Percentiles rank a stretch among this genome's conserved stretches.
phyloP scores from a whole-genome alignment of 1,284 basidiomycete genomes.

The Jaminaea rosea region DNA sequence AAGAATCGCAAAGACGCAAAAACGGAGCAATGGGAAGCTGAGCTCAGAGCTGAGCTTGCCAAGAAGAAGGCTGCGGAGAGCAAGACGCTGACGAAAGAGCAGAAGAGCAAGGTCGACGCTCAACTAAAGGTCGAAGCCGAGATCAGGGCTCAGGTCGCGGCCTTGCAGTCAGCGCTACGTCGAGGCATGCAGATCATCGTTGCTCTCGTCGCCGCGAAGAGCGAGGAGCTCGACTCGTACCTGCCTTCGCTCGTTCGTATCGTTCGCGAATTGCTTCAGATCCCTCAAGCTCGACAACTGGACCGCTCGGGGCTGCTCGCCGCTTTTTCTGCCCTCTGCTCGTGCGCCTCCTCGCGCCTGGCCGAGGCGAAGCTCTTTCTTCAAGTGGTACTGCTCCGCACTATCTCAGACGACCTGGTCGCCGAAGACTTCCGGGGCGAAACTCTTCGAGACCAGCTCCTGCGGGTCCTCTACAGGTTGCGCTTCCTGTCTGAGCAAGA shows the following conservation, averaged over 20 bases:
- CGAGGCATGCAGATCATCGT: conserved; percentile 24
- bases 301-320: conserved; percentile 16
- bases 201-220: conserved; percentile 21
- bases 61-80: conserved; percentile 40
- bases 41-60: conserved; percentile 41
- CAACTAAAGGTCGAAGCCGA: conserved; percentile 35
- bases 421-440: conserved; percentile 31
- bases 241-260: conserved; percentile 12
- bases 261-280: conserved; percentile 5
- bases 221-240: conserved; percentile 19
- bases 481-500: conserved; percentile 71
- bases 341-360: conserved; percentile 26
- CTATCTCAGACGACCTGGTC: conserved; percentile 28
- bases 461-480: conserved; percentile 78
- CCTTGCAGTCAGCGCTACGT: conserved; percentile 15
- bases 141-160: conserved; percentile 26
- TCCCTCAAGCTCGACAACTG: conserved; percentile 21
- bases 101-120: conserved; percentile 35
- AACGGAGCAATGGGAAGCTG: conserved; percentile 44
- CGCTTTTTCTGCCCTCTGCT: conserved; percentile 25
- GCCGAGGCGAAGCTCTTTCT: conserved; percentile 28
- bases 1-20: conserved; percentile 32
- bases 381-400: conserved; percentile 27
- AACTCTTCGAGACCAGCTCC: conserved; percentile 56
- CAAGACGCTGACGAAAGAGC: conserved; percentile 36